Evolutionary conservation across 495 filamentous ascomycete species (phyloP).

Genomic region (Penicillium turbatum): DNA sequence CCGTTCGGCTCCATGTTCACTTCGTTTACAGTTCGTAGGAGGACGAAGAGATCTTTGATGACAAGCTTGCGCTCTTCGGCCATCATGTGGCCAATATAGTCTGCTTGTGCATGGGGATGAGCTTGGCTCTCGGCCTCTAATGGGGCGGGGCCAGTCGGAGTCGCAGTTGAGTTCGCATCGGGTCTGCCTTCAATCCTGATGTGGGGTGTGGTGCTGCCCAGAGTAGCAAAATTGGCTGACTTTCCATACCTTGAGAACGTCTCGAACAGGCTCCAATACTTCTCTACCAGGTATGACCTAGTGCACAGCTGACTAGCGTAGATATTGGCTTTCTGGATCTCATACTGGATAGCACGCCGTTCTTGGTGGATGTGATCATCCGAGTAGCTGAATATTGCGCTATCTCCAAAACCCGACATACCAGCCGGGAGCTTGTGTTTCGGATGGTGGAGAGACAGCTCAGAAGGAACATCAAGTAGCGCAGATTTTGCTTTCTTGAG

Average conservation of each 20-base stretch:
- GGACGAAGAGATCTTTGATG: slow-evolving; percentile 66
- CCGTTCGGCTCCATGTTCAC: slow-evolving; percentile 81
- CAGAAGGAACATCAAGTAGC: slow-evolving; percentile 54
- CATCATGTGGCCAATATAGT: slow-evolving; percentile 53
- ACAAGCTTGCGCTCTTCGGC: slow-evolving; percentile 65
- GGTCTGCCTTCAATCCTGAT: slow-evolving; percentile 18
- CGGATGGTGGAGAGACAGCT: slow-evolving; percentile 50
- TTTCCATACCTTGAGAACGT: slow-evolving; percentile 39
- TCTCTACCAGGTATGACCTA: slow-evolving; percentile 75
- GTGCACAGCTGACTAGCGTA: slow-evolving; percentile 70
- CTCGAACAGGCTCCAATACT: slow-evolving; percentile 66
- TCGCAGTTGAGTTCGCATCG: not conserved
- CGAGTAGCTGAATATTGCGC: slow-evolving; percentile 19
- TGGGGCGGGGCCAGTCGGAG: not conserved
- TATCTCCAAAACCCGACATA: slow-evolving; percentile 17
- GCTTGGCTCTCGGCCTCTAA: slow-evolving; percentile 7
- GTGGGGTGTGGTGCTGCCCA: slow-evolving; percentile 10
- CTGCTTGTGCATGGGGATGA: slow-evolving; percentile 36
- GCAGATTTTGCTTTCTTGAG: slow-evolving; percentile 57
- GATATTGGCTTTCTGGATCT: slow-evolving; percentile 83
- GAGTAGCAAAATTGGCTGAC: slow-evolving; percentile 19
- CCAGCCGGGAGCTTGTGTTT: slow-evolving; percentile 10
- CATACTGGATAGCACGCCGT: slow-evolving; percentile 58
- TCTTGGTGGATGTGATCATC: slow-evolving; percentile 29
- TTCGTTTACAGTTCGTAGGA: slow-evolving; percentile 67